phyloP scores from a whole-genome alignment of 2,329 filamentous ascomycete species.

The Sclerotinia nivalis region DNA sequence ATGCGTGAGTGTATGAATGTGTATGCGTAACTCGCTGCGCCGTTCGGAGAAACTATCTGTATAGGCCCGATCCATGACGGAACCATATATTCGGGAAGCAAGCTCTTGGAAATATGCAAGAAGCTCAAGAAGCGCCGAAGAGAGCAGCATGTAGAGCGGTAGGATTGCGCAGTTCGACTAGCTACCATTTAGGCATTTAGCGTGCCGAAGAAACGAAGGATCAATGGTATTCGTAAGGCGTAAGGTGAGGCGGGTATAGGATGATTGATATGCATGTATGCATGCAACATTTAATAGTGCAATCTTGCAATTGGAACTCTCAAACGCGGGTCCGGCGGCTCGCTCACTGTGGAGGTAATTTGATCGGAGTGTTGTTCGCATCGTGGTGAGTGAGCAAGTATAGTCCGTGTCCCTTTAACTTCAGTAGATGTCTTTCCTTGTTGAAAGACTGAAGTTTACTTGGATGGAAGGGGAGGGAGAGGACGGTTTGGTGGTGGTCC shows the following conservation, averaged over 20 bases:
- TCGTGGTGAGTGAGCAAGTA: constrained; percentile 6
- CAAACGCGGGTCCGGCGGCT: constrained; percentile 2
- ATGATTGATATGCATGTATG: neutral
- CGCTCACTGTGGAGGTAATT: constrained; percentile 3
- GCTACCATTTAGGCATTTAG: neutral
- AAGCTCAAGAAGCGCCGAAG: neutral
- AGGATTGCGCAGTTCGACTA: neutral
- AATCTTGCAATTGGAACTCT: constrained; percentile 12
- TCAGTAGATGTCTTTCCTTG: neutral
- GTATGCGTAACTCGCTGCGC: neutral
- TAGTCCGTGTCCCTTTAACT: neutral
- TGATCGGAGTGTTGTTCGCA: neutral
- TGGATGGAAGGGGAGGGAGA: constrained; percentile 63
- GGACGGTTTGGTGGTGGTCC: constrained; percentile 63
- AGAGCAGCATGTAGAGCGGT: neutral
- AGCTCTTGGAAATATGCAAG: neutral
- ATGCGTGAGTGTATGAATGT: neutral
- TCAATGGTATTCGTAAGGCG: neutral
- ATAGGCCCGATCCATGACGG: neutral
- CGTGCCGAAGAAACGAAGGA: neutral
- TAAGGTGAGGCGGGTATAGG: neutral
- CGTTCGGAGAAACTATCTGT: neutral
- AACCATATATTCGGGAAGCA: neutral
- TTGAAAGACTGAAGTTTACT: constrained; percentile 31
- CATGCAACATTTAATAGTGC: neutral